phyloP scores from a whole-genome alignment of 208 protist species.

The Leptomonas pyrrhocoris region DNA sequence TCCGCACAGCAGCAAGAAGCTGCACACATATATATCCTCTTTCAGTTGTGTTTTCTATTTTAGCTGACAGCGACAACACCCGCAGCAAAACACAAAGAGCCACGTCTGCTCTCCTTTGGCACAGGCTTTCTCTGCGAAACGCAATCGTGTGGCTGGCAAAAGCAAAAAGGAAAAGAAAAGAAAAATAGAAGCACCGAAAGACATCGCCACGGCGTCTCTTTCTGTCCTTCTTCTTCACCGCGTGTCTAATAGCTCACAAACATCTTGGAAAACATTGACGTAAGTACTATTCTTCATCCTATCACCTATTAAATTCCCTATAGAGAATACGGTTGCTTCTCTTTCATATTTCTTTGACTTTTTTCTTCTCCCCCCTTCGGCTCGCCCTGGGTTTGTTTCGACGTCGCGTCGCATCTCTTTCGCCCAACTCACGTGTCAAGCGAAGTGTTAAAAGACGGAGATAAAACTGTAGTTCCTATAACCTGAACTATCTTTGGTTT shows the following conservation, averaged over 20 bases:
- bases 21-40: too few species aligned
- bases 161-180: neutral
- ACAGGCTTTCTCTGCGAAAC: too few species aligned
- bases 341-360: slow-evolving; percentile 5
- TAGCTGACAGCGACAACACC: too few species aligned
- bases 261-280: slow-evolving; percentile 13
- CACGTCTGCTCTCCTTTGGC: too few species aligned
- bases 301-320: neutral
- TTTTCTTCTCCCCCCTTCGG: too few species aligned
- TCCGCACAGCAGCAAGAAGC: neutral
- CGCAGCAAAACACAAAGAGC: too few species aligned
- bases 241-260: neutral
- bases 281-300: slow-evolving; percentile 17
- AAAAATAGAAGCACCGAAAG: neutral
- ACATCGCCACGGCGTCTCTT: neutral
- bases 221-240: neutral
- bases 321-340: slow-evolving; percentile 3
- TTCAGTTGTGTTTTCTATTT: too few species aligned
- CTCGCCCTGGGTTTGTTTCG: neutral
- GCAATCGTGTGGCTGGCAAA: too few species aligned
- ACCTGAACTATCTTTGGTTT: neutral
- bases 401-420: neutral
- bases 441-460: neutral
- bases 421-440: neutral
- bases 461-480: slow-evolving; percentile 11